Evolutionary conservation across 345 rosid species (phyloP), one percentile per base, ranked within the genome.

Genomic region (Aquilaria sinensis): DNA sequence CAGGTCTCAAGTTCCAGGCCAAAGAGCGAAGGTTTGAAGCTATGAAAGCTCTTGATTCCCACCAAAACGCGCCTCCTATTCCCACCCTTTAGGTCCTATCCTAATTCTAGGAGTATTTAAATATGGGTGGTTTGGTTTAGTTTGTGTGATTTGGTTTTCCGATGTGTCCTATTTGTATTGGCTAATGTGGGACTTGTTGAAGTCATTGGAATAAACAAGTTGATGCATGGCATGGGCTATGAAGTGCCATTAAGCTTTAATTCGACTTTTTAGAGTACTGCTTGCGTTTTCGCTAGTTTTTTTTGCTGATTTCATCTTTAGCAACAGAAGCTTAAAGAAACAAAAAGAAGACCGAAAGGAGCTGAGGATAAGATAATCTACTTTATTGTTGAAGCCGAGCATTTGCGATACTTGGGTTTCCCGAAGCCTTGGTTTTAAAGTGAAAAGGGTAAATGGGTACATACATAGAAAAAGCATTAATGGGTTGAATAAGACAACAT

Each of bases 21-120:
- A 93, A 93, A 80, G 89, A 93, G 65, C 96, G 97, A 10, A 82
- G 97, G 47, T 93, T 90, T 57, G 80, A 88, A 63, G 87, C 90
- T 45, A 80, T 93, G 89, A 90, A 89, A 74, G 69, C 74, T 56
- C 45, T 56, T 64, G 82, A 78, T 33, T 31, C 82, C 2, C 59
- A 70, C 0, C 34, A 70, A 10, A 57, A 53, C 5, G 30, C 58
- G 68, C 85, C 60, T 51, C 80, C 88, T 0, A 73, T 68, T 51
- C 79, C 80, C 7, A 59, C 77, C 3, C 85, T 81, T 50, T 78
- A 64, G 73, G 46, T 51, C 41, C 51, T 37, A 8, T 37, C 5
- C 8, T 3, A 37, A 16, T 16, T 16, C 23, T 16, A 4, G 43
- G 8, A 37, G 43, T 3, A 37, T 37, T 43, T 51, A 16, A 41